Conservation (phyloP, 2,329 filamentous ascomycete species). For the Sarocladium oryzae region DNA sequence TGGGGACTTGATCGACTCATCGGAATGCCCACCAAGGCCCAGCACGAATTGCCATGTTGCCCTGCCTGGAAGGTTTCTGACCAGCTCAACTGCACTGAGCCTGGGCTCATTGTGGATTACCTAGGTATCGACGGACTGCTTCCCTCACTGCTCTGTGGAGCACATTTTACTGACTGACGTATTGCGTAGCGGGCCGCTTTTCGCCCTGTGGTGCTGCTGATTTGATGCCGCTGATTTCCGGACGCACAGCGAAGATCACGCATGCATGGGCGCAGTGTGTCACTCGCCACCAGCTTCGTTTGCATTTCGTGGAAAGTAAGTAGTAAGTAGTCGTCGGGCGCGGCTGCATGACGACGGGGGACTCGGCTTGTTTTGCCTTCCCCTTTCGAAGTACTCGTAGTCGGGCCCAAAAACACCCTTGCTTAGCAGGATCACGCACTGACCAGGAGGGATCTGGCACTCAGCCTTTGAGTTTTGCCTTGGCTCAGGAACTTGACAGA, state of each 20-base stretch:
- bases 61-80: neutral
- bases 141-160: too few relatives aligned
- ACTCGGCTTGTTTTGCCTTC: too few relatives aligned
- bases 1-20: constrained; percentile 8
- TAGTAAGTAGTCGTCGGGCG: too few relatives aligned
- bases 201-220: too few relatives aligned
- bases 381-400: too few relatives aligned
- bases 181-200: too few relatives aligned
- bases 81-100: neutral
- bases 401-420: too few relatives aligned
- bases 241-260: constrained; percentile 7
- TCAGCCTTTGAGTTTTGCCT: neutral
- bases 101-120: neutral
- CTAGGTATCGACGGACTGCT: neutral
- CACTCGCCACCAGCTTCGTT: neutral
- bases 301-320: neutral
- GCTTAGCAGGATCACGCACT: too few relatives aligned
- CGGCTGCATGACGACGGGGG: neutral
- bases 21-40: constrained; percentile 7
- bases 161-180: too few relatives aligned
- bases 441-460: neutral
- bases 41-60: constrained; percentile 7
- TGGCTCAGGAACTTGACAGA: neutral
- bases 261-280: constrained; percentile 1
- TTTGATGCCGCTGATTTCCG: too few relatives aligned